Evolutionary conservation across 1,284 basidiomycete genomes (phyloP), one percentile per base, ranked within the genome.

Genomic region (Violaceomyces palustris): DNA sequence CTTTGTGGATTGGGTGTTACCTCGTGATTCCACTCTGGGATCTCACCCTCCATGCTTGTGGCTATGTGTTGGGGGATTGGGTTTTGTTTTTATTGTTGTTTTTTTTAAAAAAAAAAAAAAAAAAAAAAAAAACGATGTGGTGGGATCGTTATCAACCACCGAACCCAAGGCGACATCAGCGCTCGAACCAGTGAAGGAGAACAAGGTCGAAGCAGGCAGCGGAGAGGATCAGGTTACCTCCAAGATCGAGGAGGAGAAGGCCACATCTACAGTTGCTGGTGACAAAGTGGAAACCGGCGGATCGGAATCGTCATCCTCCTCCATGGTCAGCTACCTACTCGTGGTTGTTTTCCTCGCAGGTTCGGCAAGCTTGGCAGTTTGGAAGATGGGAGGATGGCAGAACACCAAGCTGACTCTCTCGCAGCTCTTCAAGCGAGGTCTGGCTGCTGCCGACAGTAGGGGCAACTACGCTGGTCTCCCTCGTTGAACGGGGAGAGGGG

Each of bases 371-470:
- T 21, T 14, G 3, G 49, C 43, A 6, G 45, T 56, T 4, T 60
- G 45, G 39, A 35, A 29, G 15, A 14, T 60, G 6, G 57, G 57
- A 12, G 57, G 57, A 3, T 24, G 50, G 2, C 28, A 51, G 18
- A 45, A 51, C 11, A 51, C 52, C n/a, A 48, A 56, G 31, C 3
- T 45, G 12, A 45, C 50, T 8, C 15, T 50, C 3, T 34, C 17
- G 3, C 12, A 18, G 10, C 14, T 45, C 0, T 14, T 42, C 11
- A 17, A 32, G 6, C 9, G 25, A 32, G 14, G 41, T 22, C 0
- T 40, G 11, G 18, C 9, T 39, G 3, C 32, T 32, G 6, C 24
- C 19, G 8, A 29, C 7, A 21, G 22, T 15, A n/a, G n/a, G 23
- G 22, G 4, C 48, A 50, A 23, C 4, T 18, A 21, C 19, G 27